Percentiles rank a stretch among this genome's conserved stretches.
These are phyloP conservation scores for Leucocoprinus leucothites DNA, from an alignment of 768 basidiomycete species.

Conservation along the genomic window DNA sequence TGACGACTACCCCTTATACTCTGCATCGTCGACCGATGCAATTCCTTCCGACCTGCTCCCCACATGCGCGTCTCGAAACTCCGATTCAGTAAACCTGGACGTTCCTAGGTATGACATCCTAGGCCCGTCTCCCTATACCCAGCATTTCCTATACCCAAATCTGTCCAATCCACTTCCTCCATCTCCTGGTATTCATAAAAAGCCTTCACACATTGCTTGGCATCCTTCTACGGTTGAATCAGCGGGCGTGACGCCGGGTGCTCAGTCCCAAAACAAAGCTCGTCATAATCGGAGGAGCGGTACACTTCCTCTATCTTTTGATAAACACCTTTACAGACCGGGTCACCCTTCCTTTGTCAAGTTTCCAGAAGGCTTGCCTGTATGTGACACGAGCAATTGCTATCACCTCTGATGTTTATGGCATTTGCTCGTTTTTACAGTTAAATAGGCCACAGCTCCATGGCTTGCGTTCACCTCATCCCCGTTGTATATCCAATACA, in stretches of 20 bases:
- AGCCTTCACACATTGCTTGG: background rate
- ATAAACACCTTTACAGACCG: background rate
- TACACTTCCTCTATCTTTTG: background rate
- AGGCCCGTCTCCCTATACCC: background rate
- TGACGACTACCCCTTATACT: background rate
- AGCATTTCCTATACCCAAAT: background rate
- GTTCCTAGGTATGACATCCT: too few relatives aligned
- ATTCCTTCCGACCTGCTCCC: background rate
- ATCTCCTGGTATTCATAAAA: background rate
- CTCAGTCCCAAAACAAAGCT: background rate
- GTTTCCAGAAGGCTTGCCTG: constrained; percentile 4
- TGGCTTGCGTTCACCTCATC: constrained; percentile 17
- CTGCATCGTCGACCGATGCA: background rate
- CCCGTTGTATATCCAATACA: constrained; percentile 18
- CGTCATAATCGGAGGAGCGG: background rate
- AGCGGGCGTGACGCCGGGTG: background rate
- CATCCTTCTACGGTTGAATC: too few relatives aligned
- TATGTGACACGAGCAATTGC: background rate
- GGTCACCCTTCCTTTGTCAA: constrained; percentile 1
- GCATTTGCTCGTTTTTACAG: background rate
- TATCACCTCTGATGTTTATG: background rate
- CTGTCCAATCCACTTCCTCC: background rate
- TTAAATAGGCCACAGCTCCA: constrained; percentile 2
- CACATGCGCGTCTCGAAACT: background rate
- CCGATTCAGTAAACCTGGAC: background rate